Evolutionary conservation across 176 grass and related monocot genomes (phyloP), one percentile per base, ranked within the genome.

Genomic region (Bonia amplexicaulis): DNA sequence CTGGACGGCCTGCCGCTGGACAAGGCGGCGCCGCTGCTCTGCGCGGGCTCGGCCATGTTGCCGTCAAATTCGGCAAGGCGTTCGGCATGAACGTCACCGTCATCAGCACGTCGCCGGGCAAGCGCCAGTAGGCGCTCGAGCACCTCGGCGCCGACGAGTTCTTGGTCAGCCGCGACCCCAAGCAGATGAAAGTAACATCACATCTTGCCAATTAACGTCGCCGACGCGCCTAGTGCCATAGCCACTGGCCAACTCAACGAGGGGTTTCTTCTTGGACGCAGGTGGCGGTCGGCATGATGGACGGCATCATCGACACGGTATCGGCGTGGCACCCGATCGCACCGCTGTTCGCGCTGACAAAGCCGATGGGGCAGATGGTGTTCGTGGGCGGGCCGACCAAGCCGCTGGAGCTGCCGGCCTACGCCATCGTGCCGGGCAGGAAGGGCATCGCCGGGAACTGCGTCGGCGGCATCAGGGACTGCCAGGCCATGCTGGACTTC

Each of bases 1-100:
- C 92, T 86, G 6, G 86, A 91, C 2, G 76, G 76, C 22, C 80
- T 94, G 47, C 35, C 74, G 22, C 82, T 77, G 37, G 89, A 89
- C 39, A 49, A 70, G 58, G 42, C 92, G 1, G 92, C 92, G 64
- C 92, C 92, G 37, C 87, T 94, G 76, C 82, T 94, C 45, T 94
- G 92, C 76, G 89, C 92, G 92, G 92, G 8, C 92, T 94, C 26
- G 92, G 92, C 51, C 92, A 94, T 58, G 75, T 94, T 13, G 92
- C 89, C 17, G 92, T 94, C 16, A 94, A 94, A 83, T 94, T 94
- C 55, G 89, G 80, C 79, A 94, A 94, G 83, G 92, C 89, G 11
- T 91, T 91, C 73, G 92, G 92, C 9, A 91, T 89, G 92, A 62
- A 69, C 52, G 92, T 94, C 63, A 94, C 92, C 5, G 92, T 94